Base-by-base conservation (phyloP, 2,329 filamentous ascomycete genomes). In the Ophiosphaerella korrae region DNA sequence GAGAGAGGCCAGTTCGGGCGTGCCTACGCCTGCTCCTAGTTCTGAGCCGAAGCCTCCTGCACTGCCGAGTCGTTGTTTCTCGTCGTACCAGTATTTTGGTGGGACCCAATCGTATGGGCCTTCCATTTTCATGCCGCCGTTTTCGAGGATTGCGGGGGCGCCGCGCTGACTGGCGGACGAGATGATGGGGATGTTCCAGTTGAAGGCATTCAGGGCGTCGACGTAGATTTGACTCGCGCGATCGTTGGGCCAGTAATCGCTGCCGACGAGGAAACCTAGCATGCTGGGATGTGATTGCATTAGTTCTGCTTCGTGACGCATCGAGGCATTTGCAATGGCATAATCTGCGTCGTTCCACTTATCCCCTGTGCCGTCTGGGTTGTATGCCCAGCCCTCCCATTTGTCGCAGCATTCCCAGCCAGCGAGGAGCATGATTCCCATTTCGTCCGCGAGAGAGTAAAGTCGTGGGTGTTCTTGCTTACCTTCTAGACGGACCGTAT, bases 381-480 rank as follows among this genome's bases (percentile, higher is more conserved):
- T 87, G 65, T 86, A 85, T 1, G 62, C 66, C 84, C 84, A 88
- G 0, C 79, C 81, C 61, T 88, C 85, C 85, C 85, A 88, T 63
- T 87, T 87, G 58, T 87, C 82, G 64, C 85, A 88, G 66, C 85
- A 88, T 53, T 87, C 84, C 84, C 84, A 88, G 0, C 85, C 85
- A 0, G 83, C 74, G 33, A 88, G 73, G 0, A 87, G 68, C 83
- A 88, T 85, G 32, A 87, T 60, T 0, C 85, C 85, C 60, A 85
- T 72, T 3, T 77, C 73, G 58, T 87, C 84, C 1, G 84, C 82
- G 2, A 86, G 72, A 0, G 82, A 75, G 60, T 86, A 88, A 1
- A 88, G 70, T 54, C 82, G 78, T 0, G 83, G 81, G 7, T 87
- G 84, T 58, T 87, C 85, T 63, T 84, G 81, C 54, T 86, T 87